Base-by-base conservation (phyloP, 345 rosid species). In the Pistacia vera region DNA sequence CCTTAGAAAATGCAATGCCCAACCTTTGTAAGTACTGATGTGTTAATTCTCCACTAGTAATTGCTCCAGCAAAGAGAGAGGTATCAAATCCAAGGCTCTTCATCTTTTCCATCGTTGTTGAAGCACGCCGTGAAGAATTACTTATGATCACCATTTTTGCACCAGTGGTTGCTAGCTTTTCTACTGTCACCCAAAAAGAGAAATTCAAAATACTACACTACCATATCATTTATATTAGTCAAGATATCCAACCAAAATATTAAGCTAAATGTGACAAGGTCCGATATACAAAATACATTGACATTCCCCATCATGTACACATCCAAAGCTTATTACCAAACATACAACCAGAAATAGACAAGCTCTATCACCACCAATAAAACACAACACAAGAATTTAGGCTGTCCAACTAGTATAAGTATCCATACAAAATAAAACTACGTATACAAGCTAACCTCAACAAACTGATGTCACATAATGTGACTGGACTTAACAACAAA, bases 101-200 rank as follows among this genome's bases (percentile, higher is more conserved):
- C 86, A 95, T 73, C 76, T 89, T 95, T 25, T 90, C 88, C 70
- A 93, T 82, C 18, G 99, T 95, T 2, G 85, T 83, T 14, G 93
- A 90, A 64, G 98, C 96, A 67, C 98, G 95, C 58, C 99, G 87
- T 20, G 99, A 95, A 18, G 99, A 95, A 80, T 93, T 95, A 81
- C 97, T 95, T 62, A 93, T 88, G 41, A 95, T 75, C 72, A 95
- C 97, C 85, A 93, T 93, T 81, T 84, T 92, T 61, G 95, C 96
- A 80, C 97, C 98, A 20, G 70, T 82, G 2, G 72, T 83, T 30
- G 96, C 93, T 49, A 95, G 85, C 81, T 87, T 92, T 82, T 88
- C 84, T 67, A 93, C 99, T 93, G 91, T 25, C 82, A 80, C 8
- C 65, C 78, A 86, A 44, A 74, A 35, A 72, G 14, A 74, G n/a